phyloP scores from a whole-genome alignment of 176 grass and related monocot genomes.

The Hordeum marinum region DNA sequence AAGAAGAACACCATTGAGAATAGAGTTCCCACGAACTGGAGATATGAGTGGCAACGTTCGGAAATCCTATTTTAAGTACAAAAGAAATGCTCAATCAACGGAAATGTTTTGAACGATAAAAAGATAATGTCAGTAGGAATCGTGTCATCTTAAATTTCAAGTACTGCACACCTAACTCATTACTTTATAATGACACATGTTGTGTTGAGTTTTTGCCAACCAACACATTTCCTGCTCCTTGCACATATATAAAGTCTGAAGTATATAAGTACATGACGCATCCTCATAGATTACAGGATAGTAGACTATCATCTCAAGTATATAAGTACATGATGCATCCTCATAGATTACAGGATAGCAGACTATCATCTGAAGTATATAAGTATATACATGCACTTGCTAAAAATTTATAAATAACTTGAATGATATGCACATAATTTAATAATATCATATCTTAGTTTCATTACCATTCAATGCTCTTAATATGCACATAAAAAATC shows the following conservation, averaged over 20 bases:
- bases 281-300: neutral
- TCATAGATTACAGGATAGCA: neutral
- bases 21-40: neutral
- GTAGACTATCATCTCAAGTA: neutral
- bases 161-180: neutral
- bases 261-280: neutral
- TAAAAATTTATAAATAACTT: neutral
- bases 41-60: neutral
- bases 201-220: neutral
- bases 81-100: neutral
- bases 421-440: neutral
- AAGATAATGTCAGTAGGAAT: neutral
- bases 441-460: neutral
- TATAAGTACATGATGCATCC: neutral
- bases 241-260: neutral
- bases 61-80: neutral
- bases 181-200: too few species aligned
- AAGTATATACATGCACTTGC: neutral
- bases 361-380: neutral
- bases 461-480: neutral
- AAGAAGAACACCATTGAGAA: neutral
- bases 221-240: neutral
- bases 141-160: neutral
- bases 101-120: neutral
- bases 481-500: neutral